phyloP scores from a whole-genome alignment of 1,139 yeast species.

The Hyphopichia fennica region DNA sequence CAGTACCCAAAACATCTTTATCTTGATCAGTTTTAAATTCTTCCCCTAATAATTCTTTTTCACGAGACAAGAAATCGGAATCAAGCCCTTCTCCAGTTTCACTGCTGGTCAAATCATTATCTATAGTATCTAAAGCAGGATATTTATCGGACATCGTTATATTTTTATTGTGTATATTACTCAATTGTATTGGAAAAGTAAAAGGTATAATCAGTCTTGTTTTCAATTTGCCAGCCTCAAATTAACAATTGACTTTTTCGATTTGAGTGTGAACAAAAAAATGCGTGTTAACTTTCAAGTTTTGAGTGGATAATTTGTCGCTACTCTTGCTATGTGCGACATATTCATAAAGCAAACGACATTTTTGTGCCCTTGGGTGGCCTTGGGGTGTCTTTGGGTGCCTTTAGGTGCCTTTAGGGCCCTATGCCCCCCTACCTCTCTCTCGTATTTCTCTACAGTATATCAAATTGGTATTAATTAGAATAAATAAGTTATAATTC shows the following conservation, averaged over 20 bases:
- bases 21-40: constrained; percentile 75
- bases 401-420: too few relatives aligned
- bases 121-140: constrained; percentile 71
- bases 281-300: constrained; percentile 1
- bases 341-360: neutral
- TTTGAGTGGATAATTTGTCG: neutral
- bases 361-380: neutral
- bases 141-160: constrained; percentile 75
- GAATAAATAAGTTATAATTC: neutral
- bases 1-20: constrained; percentile 50
- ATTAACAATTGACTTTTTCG: too few relatives aligned
- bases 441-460: too few relatives aligned
- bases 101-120: constrained; percentile 32
- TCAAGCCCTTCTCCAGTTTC: constrained; percentile 26
- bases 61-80: constrained; percentile 79
- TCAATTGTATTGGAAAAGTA: neutral
- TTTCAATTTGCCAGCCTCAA: neutral
- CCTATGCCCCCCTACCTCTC: too few relatives aligned
- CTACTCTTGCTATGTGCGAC: neutral
- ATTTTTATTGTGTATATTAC: neutral
- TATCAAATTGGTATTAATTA: too few relatives aligned
- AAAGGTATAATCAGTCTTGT: neutral
- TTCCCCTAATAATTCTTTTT: constrained; percentile 80
- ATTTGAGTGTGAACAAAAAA: neutral
- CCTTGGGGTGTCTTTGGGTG: too few relatives aligned